These are phyloP conservation scores for Silene vulgaris DNA, from an alignment of 179 eudicot species.

Conservation along the genomic window DNA sequence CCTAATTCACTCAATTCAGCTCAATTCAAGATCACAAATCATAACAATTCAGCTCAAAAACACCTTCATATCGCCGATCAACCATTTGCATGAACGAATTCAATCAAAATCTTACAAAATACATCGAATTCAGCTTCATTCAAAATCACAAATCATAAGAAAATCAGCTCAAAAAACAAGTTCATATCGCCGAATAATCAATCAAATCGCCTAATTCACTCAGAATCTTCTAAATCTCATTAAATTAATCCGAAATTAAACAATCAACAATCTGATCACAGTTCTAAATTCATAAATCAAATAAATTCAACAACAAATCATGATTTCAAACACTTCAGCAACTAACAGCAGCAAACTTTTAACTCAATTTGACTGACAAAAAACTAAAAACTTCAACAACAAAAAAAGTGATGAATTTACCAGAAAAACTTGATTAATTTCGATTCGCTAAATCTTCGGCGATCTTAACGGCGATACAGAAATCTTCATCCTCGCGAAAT, in stretches of 20 bases:
- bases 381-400: not conserved
- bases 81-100: too few species aligned
- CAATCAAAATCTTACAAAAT: too few species aligned
- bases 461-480: slow-evolving; percentile 14
- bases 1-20: not conserved
- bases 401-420: slow-evolving; percentile 6
- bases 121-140: not conserved
- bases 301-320: not conserved
- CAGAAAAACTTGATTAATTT: not conserved
- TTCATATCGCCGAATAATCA: not conserved
- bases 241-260: not conserved
- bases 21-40: not conserved
- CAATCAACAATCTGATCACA: not conserved
- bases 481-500: slow-evolving; percentile 10
- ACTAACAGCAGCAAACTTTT: slow-evolving; percentile 7
- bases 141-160: not conserved
- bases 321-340: not conserved
- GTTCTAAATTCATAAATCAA: not conserved
- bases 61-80: too few species aligned
- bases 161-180: not conserved
- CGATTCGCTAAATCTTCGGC: slow-evolving; percentile 25
- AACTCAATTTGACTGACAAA: slow-evolving; percentile 8
- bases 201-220: not conserved
- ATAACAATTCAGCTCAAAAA: too few species aligned
- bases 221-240: too few species aligned